Percentiles rank a stretch among this genome's conserved stretches.
These are phyloP conservation scores for Fagopyrum homotropicum DNA, from an alignment of 148 eudicot species.

Conservation along the genomic window DNA sequence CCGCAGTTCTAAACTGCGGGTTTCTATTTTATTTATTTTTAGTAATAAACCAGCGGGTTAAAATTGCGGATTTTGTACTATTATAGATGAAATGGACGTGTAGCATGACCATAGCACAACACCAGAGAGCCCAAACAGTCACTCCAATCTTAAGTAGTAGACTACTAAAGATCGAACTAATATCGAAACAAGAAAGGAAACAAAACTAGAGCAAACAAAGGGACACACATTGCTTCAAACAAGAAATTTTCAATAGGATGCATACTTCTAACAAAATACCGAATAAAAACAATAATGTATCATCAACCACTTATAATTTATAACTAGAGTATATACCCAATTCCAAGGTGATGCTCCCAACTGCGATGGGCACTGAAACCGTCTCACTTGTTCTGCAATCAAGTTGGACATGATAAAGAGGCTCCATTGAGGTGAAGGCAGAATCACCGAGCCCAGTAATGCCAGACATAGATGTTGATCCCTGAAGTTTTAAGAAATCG, in stretches of 20 bases:
- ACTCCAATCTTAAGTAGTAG: not conserved
- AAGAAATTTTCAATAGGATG: not conserved
- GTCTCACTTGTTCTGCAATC: constrained; percentile 41
- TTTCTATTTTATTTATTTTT: too few species aligned
- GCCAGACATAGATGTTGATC: constrained; percentile 47
- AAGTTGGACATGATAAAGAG: constrained; percentile 57
- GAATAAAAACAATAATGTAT: not conserved
- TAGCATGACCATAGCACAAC: not conserved
- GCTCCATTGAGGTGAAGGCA: constrained; percentile 46
- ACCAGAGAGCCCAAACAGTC: not conserved
- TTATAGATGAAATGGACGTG: not conserved
- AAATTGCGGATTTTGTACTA: too few species aligned
- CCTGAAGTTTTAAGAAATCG: constrained; percentile 36
- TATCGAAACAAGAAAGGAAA: not conserved
- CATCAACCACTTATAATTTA: not conserved
- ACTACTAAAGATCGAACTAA: too few species aligned
- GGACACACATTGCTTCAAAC: not conserved
- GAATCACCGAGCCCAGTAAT: constrained; percentile 50
- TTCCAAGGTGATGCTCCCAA: constrained; percentile 14
- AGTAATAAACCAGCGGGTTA: too few species aligned
- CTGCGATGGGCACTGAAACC: constrained; percentile 35
- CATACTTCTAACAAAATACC: not conserved
- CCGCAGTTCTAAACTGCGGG: too few species aligned
- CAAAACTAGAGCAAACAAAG: not conserved
- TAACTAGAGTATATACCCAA: constrained; percentile 3